Conservation (phyloP, 345 rosid species). For the Moricandia arvensis region DNA sequence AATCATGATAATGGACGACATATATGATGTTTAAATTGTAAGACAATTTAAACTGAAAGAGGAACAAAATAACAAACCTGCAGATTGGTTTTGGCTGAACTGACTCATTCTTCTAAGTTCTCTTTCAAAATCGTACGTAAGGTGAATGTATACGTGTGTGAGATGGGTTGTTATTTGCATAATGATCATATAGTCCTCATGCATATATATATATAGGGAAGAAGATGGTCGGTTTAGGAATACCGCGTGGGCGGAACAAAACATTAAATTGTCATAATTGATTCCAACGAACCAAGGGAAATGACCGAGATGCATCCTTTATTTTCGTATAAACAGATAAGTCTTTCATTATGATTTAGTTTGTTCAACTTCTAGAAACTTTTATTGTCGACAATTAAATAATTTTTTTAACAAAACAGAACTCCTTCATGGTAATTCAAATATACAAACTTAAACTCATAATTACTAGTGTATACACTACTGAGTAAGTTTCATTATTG, state of each 20-base stretch:
- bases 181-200: background rate
- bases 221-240: conserved; percentile 28
- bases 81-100: conserved; percentile 24
- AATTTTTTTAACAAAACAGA: background rate
- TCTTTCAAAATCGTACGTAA: background rate
- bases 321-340: background rate
- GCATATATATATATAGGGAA: background rate
- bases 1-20: background rate
- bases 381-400: background rate
- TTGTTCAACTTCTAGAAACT: background rate
- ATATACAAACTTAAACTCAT: background rate
- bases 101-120: conserved; percentile 24
- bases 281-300: background rate
- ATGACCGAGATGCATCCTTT: background rate
- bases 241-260: conserved; percentile 24
- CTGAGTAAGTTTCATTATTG: background rate
- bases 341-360: background rate
- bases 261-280: background rate
- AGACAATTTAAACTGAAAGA: background rate
- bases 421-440: background rate
- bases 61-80: conserved; percentile 21
- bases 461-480: background rate
- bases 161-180: background rate
- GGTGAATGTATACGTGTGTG: background rate
- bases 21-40: background rate